A percentile compares a stretch with the other conserved stretches of the same genome.
phyloP scores from a whole-genome alignment of 2,329 filamentous ascomycete species.

The Microdochium nivale region DNA sequence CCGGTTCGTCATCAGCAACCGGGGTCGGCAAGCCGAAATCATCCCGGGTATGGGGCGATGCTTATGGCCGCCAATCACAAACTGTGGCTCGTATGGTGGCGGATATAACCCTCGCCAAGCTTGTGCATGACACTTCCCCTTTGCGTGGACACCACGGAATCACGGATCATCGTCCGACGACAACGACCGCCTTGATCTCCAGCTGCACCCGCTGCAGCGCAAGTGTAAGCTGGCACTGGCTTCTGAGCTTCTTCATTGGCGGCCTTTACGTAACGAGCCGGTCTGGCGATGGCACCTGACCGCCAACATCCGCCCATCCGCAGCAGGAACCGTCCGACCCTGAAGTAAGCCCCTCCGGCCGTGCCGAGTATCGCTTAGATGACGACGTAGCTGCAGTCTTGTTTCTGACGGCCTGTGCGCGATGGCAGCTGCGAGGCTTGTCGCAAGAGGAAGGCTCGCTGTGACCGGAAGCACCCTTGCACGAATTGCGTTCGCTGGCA shows the following conservation, averaged over 20 bases:
- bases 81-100: background rate
- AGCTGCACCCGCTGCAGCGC: too few species aligned
- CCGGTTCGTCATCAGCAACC: background rate
- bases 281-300: background rate
- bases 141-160: background rate
- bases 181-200: too few species aligned
- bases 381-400: background rate
- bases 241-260: background rate
- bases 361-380: background rate
- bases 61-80: background rate
- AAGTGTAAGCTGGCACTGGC: background rate
- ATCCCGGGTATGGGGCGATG: background rate
- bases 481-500: conserved; percentile 1
- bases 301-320: background rate
- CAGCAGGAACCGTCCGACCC: background rate
- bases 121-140: too few species aligned
- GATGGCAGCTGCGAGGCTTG: background rate
- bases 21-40: too few species aligned
- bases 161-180: background rate
- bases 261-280: background rate
- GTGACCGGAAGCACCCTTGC: conserved; percentile 2
- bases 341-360: background rate
- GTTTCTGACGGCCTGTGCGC: background rate
- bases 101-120: background rate
- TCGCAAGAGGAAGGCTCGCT: conserved; percentile 1